A percentile compares a stretch with the other conserved stretches of the same genome.
Conservation (phyloP, 225 moss, liverwort and hornwort species). For the Sphagnum tenellum region DNA sequence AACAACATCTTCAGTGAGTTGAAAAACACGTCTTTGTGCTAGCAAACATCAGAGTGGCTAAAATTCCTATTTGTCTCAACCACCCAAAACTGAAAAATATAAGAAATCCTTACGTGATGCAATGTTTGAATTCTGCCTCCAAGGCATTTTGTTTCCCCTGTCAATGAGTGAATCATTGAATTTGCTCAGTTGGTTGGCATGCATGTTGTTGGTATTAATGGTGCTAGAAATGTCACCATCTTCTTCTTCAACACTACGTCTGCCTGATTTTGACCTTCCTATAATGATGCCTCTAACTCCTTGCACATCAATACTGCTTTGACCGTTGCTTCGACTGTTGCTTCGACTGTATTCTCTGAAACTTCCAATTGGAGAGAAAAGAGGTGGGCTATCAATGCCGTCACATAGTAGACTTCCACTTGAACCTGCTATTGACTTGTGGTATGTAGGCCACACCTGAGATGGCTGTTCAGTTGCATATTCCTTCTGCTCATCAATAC, state of each 20-base stretch:
- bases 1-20: no score
- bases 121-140: no score
- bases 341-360: not conserved
- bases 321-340: not conserved
- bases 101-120: no score
- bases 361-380: constrained; percentile 7
- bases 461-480: no score
- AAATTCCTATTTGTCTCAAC: no score
- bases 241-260: not conserved
- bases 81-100: no score
- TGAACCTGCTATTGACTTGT: constrained; percentile 1
- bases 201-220: not conserved
- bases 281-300: not conserved
- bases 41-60: no score
- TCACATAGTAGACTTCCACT: constrained; percentile 4
- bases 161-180: no score
- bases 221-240: not conserved
- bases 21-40: no score
- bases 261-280: not conserved
- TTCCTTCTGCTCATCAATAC: constrained; percentile 9
- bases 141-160: no score
- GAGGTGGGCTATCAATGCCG: constrained; percentile 9
- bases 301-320: not conserved
- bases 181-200: no score
- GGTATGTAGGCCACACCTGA: no score